Base-by-base conservation (phyloP, 139 green algal genomes). In the Chlorella sp. region DNA sequence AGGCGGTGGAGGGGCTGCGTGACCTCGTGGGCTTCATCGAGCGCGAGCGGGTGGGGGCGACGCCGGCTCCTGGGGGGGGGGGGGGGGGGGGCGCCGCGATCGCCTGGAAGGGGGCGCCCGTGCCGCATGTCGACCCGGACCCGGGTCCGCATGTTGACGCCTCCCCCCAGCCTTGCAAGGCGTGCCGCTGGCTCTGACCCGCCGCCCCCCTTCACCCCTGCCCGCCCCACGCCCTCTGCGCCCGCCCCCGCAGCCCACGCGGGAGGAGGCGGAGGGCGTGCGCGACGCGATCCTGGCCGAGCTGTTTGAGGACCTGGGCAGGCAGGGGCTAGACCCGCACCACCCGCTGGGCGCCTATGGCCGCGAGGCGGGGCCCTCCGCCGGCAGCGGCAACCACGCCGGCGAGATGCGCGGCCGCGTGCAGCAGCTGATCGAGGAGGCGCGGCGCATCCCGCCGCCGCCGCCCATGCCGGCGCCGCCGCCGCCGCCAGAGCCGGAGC, bases 271-370 rank as follows among this genome's bases (percentile, higher is more conserved):
- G 5, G 71, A 75, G 29, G 12, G 14, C 3, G 27, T 48, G 3
- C 60, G 71, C 5, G 78, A 83, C 56, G 7, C 19, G 1, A 31
- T 72, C n/a, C 63, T 83, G 29, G 38, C 60, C 19, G 25, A n/a
- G 2, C 56, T 83, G 71, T 79, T 83, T 55, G 31, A 71, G 38
- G 63, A 59, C 46, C 58, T 83, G 33, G 51, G 59, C 2, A 59
- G 35, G 33, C 59, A 68, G 61, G 68, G 68, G 4, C 42, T 83
- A 40, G 70, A 76, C 31, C 41, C 70, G 2, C 31, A 68, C 41
- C 70, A 76, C 41, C 70, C 70, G 29, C 62, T 76, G 50, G 55
- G 19, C 6, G 69, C 69, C 15, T 76, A 51, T 23, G 69, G 69
- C 48, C 36, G 48, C 43, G 48, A 45, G 29, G 70, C 43, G 43